Evolutionary conservation across 495 filamentous ascomycete genomes (phyloP), one percentile per base, ranked within the genome.

Genomic region (Penicillium macrosclerotiorum): DNA sequence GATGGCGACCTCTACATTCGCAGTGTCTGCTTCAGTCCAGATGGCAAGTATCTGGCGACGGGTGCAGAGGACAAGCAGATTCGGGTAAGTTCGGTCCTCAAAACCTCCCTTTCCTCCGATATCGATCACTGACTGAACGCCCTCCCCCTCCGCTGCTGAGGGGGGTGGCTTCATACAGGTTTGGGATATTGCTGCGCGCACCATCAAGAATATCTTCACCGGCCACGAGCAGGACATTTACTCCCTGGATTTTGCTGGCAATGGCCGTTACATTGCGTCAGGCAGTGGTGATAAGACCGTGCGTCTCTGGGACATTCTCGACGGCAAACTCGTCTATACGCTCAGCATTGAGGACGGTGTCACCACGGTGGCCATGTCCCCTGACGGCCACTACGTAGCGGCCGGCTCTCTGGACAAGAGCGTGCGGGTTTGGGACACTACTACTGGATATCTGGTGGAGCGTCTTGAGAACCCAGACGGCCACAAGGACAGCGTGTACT

Each of bases 211-310:
- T 49, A 89, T 86, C 3, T 93, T 95, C 67, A 67, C 76, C 23
- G 89, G 89, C 16, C 89, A 95, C 63, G 89, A 95, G 65, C 89
- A 95, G 62, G 89, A 94, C 47, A 95, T 95, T 49, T 94, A 95
- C 63, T 92, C 88, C n/a, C 74, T 95, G 8, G 89, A 95, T 54
- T 95, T 93, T 54, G 85, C 89, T 17, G 79, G 88, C 19, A 90
- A 93, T 52, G 89, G 89, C 7, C 85, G 86, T 32, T 88, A 86
- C 47, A 94, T 95, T 54, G 89, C 89, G 9, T 95, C 89, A 23
- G 89, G 89, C 19, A 89, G 85, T 66, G 89, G 89, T 40, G 89
- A 95, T 60, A 78, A 89, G 49, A 92, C 89, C 12, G 89, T 95
- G 30, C 83, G 89, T 37, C 81, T 95, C 4, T 95, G 90, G 89